Conservation (phyloP, 208 protist genomes). For the Trypanosoma melophagium region DNA sequence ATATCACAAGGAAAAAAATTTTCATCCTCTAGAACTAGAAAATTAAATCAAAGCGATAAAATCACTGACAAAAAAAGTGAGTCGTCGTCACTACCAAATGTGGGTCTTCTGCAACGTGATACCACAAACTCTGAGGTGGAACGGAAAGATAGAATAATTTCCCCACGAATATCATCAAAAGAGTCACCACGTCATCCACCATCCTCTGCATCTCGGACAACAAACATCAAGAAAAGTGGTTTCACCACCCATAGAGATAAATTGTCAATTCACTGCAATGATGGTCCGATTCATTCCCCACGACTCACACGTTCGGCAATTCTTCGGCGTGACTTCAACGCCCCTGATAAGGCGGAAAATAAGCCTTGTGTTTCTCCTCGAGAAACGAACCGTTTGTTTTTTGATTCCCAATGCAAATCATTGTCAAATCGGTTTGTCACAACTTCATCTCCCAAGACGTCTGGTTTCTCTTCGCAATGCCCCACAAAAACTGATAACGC, state of each 20-base stretch:
- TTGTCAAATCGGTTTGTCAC: neutral
- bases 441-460: neutral
- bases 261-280: too few relatives aligned
- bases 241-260: too few relatives aligned
- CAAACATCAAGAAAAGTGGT: neutral
- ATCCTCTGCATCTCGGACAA: neutral
- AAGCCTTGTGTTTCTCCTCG: neutral
- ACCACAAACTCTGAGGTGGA: neutral
- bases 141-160: neutral
- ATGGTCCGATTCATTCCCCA: neutral
- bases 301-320: slow-evolving; percentile 20
- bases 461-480: too few relatives aligned
- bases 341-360: neutral
- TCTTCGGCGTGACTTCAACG: slow-evolving; percentile 16
- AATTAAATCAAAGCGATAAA: too few relatives aligned
- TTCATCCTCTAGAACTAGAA: neutral
- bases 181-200: neutral
- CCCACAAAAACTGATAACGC: neutral
- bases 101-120: neutral
- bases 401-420: neutral
- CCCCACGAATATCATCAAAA: neutral
- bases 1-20: neutral
- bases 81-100: neutral
- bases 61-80: neutral
- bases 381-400: neutral